A percentile compares a stretch with the other conserved stretches of the same genome.
Conservation (phyloP, 2,329 filamentous ascomycete species). For the Neurospora sp. region DNA sequence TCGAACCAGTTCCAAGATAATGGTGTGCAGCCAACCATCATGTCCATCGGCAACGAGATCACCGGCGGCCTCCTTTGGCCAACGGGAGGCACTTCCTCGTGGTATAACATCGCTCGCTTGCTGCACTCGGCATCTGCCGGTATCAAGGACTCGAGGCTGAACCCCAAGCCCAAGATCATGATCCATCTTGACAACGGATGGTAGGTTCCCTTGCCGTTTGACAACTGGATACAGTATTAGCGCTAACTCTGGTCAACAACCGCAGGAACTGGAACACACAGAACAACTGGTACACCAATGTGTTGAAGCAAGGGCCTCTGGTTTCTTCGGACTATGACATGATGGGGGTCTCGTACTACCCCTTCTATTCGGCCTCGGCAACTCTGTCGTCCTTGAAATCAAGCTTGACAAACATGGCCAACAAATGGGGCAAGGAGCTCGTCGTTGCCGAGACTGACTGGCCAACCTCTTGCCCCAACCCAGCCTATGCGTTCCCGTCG, state of each 20-base stretch:
- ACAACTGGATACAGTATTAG: not conserved
- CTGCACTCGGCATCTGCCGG: slow-evolving; percentile 54
- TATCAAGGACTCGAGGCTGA: slow-evolving; percentile 51
- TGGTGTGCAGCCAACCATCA: slow-evolving; percentile 46
- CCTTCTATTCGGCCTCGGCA: slow-evolving; percentile 54
- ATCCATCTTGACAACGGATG: slow-evolving; percentile 70
- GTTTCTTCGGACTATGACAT: slow-evolving; percentile 51
- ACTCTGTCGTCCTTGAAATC: slow-evolving; percentile 46
- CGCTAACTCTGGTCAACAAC: not conserved
- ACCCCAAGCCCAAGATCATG: slow-evolving; percentile 55
- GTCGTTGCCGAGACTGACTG: slow-evolving; percentile 64
- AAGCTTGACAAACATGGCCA: slow-evolving; percentile 48
- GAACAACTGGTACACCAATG: slow-evolving; percentile 47
- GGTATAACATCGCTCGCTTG: slow-evolving; percentile 51
- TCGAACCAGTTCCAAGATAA: slow-evolving; percentile 49
- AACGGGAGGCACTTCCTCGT: slow-evolving; percentile 43
- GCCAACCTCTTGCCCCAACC: slow-evolving; percentile 53
- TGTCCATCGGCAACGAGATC: slow-evolving; percentile 69
- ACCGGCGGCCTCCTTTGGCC: slow-evolving; percentile 57
- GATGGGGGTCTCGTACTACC: slow-evolving; percentile 65
- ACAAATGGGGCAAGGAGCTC: slow-evolving; percentile 53
- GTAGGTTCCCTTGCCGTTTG: slow-evolving; percentile 4
- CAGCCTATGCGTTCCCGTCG: slow-evolving; percentile 47
- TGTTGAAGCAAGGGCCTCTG: slow-evolving; percentile 42
- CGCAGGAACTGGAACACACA: slow-evolving; percentile 50